phyloP scores from a whole-genome alignment of 495 filamentous ascomycete species.

The Corynascus novoguineensis region DNA sequence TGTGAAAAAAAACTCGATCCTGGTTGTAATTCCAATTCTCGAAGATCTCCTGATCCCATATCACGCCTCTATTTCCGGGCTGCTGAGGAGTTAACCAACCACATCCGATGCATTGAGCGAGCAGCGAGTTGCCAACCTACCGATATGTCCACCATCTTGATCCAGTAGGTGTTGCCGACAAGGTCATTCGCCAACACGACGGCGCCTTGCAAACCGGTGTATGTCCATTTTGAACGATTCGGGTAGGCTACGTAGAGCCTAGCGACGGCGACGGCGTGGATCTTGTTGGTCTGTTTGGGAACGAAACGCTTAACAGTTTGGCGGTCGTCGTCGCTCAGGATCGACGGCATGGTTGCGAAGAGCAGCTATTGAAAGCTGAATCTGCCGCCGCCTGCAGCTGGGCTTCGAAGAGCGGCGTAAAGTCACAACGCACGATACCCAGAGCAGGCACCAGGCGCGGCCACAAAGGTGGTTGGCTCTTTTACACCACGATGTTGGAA shows the following conservation, averaged over 20 bases:
- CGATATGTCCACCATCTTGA: constrained; percentile 94
- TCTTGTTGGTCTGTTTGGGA: constrained; percentile 90
- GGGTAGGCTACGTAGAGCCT: constrained; percentile 92
- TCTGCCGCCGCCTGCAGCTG: neutral
- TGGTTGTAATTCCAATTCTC: constrained; percentile 92
- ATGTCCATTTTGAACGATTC: constrained; percentile 79
- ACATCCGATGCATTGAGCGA: neutral
- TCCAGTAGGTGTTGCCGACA: constrained; percentile 91
- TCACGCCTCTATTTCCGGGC: constrained; percentile 77
- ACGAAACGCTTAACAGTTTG: constrained; percentile 86
- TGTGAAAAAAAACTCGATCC: constrained; percentile 94
- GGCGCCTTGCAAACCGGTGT: constrained; percentile 89
- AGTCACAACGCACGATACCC: neutral
- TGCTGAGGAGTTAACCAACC: constrained; percentile 34
- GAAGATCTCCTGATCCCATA: constrained; percentile 98
- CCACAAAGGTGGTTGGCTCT: neutral
- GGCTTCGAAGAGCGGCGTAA: neutral
- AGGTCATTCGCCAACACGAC: constrained; percentile 90
- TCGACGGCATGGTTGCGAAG: constrained; percentile 66
- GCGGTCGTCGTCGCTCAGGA: constrained; percentile 86
- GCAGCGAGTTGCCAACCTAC: constrained; percentile 47
- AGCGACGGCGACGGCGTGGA: constrained; percentile 87
- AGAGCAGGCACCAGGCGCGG: neutral
- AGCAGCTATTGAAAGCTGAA: neutral
- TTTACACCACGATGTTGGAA: neutral